Base-by-base conservation (phyloP, 2,329 filamentous ascomycete species). In the Calonectria leucothoes region DNA sequence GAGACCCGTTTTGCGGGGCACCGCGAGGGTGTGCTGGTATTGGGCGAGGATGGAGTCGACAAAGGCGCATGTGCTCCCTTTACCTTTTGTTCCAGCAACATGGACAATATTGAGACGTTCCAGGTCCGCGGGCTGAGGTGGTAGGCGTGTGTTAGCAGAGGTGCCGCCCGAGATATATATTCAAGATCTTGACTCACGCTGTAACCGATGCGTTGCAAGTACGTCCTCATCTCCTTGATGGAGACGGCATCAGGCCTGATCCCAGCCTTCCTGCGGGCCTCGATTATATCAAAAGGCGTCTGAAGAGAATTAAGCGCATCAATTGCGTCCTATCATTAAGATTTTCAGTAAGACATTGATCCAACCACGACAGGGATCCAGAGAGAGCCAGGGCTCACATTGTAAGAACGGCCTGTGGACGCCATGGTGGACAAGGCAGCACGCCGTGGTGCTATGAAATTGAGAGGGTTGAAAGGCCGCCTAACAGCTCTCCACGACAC, bases 241-340 rank as follows among this genome's bases (percentile, higher is more conserved):
- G 94, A 87, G 70, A 88, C 88, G 73, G 91, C 88, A 84, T 97
- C 94, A 80, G 94, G 92, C 33, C 89, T 90, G 75, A 92, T 87
- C 25, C 95, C 94, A 23, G 93, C 93, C 82, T 94, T 94, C 69
- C 92, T 90, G 66, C 97, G 92, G 65, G 93, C 92, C 82, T 98
- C 92, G 23, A 98, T 90, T 66, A 95, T 90, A 63, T 93, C 91
- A 82, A 93, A 96, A 66, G 98, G 97, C 51, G 94, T 95, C 84
- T 99, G 97, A 65, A 98, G 91, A 55, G 94, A 94, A 84, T 98
- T 98, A 81, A 98, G 91, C 48, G 94, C 92, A 78, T 92, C 88
- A 75, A 98, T 92, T 61, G 96, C 97, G 83, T 97, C 95, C 95
- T 98, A 77, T n/a, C 2, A 27, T 20, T 14, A 27, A 20, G 35